phyloP scores from a whole-genome alignment of 2,329 filamentous ascomycete species.

The Immersiporthe knoxdaviesiana region DNA sequence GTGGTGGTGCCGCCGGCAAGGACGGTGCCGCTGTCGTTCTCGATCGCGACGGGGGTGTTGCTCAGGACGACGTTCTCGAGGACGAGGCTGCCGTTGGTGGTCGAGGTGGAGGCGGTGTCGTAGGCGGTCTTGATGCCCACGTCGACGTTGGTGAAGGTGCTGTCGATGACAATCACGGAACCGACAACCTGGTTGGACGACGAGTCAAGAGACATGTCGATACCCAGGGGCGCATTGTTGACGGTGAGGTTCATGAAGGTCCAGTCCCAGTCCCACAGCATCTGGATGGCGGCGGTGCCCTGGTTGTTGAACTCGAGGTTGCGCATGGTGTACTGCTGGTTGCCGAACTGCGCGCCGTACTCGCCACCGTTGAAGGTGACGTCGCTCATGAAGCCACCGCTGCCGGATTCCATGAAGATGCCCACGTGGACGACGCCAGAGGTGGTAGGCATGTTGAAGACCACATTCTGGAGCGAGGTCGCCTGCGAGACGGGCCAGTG shows the following conservation, averaged over 20 bases:
- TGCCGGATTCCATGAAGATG: slow-evolving; percentile 56
- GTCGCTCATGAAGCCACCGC: slow-evolving; percentile 48
- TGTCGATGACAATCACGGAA: slow-evolving; percentile 73
- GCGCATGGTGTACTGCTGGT: slow-evolving; percentile 71
- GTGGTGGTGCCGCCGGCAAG: slow-evolving; percentile 58
- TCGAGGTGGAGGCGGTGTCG: slow-evolving; percentile 44
- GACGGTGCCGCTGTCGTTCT: slow-evolving; percentile 46
- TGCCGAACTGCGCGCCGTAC: slow-evolving; percentile 65
- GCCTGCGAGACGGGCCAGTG: slow-evolving; percentile 74
- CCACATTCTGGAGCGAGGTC: slow-evolving; percentile 61
- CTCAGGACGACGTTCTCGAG: slow-evolving; percentile 52
- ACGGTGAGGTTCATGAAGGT: slow-evolving; percentile 65
- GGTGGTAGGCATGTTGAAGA: slow-evolving; percentile 55
- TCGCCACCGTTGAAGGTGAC: slow-evolving; percentile 65
- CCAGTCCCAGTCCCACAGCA: slow-evolving; percentile 76
- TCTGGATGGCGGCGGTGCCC: slow-evolving; percentile 43
- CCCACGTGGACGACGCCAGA: slow-evolving; percentile 58
- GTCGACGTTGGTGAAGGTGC: slow-evolving; percentile 64
- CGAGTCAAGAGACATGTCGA: slow-evolving; percentile 60
- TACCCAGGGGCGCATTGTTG: slow-evolving; percentile 60
- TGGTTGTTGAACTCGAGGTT: slow-evolving; percentile 69
- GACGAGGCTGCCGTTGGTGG: slow-evolving; percentile 59
- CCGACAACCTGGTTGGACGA: slow-evolving; percentile 61
- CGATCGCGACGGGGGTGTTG: slow-evolving; percentile 46
- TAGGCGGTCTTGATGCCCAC: slow-evolving; percentile 68